Base-by-base conservation (phyloP, 2,329 filamentous ascomycete genomes). In the Sclerotinia minor region DNA sequence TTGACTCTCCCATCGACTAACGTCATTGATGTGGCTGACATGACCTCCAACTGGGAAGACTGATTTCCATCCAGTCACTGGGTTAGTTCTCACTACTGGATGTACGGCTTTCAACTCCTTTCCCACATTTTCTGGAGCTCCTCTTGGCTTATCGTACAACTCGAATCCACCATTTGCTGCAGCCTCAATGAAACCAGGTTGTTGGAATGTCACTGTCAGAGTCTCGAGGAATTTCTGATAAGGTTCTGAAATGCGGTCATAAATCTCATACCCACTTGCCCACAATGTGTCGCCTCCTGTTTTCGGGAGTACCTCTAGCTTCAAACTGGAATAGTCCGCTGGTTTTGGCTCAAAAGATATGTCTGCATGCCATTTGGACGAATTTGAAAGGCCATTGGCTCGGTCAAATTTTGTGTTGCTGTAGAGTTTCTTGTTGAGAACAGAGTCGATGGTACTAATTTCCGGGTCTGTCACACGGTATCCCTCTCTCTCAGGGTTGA, bases 211-310 rank as follows among this genome's bases (percentile, higher is more conserved):
- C 3, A 82, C 87, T 0, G 85, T 88, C 9, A 89, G 77, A 0
- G 77, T 76, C 66, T 89, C 86, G 38, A 89, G 80, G 75, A 89
- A 89, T 32, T 78, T 78, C 69, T 85, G 85, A 63, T 84, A 84
- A 0, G 84, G 79, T 1, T 79, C 77, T 2, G 84, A 87, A 67
- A 91, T 81, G 24, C 86, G 83, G 72, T 91, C 88, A 73, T 89
- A 90, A 15, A 89, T 77, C 72, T 90, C 87, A 73, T 89, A 89
- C 0, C 86, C 87, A 1, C 85, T 88, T 0, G 87, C 88, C 87
- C 87, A 90, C 7, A 90, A 81, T 0, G 88, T 89, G 0, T 81
- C 80, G 29, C 85, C 82, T 8, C 86, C 86, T 0, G 83, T 86
- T 55, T 80, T 79, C 0, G 86, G 87, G 0, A 89, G 77, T 61